phyloP scores from a whole-genome alignment of 495 filamentous ascomycete species.

The Patellaria atrata region DNA sequence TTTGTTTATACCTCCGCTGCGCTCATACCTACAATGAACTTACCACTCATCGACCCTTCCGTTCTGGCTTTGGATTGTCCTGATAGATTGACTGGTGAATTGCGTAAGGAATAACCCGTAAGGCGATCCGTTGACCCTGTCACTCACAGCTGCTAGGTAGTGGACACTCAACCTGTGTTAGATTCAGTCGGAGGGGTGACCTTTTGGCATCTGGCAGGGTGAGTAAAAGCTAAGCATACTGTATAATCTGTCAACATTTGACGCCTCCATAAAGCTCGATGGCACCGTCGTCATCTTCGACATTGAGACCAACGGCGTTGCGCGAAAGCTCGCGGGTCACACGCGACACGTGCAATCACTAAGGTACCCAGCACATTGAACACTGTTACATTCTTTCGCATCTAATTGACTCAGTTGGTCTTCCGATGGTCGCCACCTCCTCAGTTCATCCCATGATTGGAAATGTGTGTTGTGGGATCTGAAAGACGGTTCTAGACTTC shows the following conservation, averaged over 20 bases:
- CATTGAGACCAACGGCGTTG: slow-evolving; percentile 88
- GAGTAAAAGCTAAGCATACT: slow-evolving; percentile 25
- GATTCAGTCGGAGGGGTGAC: slow-evolving; percentile 89
- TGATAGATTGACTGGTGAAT: slow-evolving; percentile 68
- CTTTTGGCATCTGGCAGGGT: slow-evolving; percentile 85
- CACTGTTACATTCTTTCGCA: too few relatives aligned
- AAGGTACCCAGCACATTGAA: too few relatives aligned
- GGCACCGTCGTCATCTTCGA: slow-evolving; percentile 94
- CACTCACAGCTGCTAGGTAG: slow-evolving; percentile 32
- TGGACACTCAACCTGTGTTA: slow-evolving; percentile 54
- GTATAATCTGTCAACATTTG: too few relatives aligned
- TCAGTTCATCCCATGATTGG: slow-evolving; percentile 90
- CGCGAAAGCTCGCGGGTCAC: slow-evolving; percentile 83
- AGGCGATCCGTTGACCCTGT: background rate
- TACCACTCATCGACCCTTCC: slow-evolving; percentile 65
- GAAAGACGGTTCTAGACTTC: slow-evolving; percentile 50
- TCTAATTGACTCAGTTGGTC: slow-evolving; percentile 58
- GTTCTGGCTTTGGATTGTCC: slow-evolving; percentile 90
- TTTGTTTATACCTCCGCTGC: too few relatives aligned
- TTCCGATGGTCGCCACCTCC: slow-evolving; percentile 75
- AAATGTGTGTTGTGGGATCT: slow-evolving; percentile 93
- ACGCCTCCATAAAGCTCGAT: slow-evolving; percentile 44
- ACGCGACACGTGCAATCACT: slow-evolving; percentile 79
- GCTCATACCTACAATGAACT: slow-evolving; percentile 45
- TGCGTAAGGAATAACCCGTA: slow-evolving; percentile 50